Base-by-base conservation (phyloP, 306 rosid species). In the Cucumis cinereus region DNA sequence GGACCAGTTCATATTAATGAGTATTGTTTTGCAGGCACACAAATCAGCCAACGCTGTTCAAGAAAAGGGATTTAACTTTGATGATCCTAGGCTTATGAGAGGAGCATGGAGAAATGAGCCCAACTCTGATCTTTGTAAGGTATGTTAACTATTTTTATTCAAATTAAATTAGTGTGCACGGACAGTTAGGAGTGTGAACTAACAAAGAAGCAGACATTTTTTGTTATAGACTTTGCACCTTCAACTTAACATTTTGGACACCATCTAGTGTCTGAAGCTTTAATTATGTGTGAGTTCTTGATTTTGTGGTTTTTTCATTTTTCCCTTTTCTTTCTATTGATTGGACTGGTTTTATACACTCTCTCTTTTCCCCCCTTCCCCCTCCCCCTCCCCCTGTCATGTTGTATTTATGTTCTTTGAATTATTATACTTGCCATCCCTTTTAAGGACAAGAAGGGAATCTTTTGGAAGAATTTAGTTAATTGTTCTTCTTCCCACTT, bases 61-160 rank as follows among this genome's bases (percentile, higher is more conserved):
- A n/a, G 99, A 95, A 80, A 92, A 70, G 85, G 97, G 99, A 53
- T 92, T 92, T 81, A 95, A 95, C 81, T 95, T 95, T 70, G 93
- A 89, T 79, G 99, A 95, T 82, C 71, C 83, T 19, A 84, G 96
- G 87, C 85, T 95, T 71, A 90, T 92, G 96, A 86, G 91, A 61
- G 98, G 99, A 82, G 99, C 91, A 79, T 95, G 99, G 97, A 95
- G 92, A 83, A 95, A 89, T 78, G 99, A 95, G 84, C 90, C 98
- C 75, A 87, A 92, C 86, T 87, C 97, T 28, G 99, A 95, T 87
- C 77, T 82, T 66, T 95, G 97, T 88, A 92, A 81, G 91, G 98
- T 95, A 82, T 62, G 55, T 61, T 76, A 50, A 52, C 59, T 43
- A 50, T 49, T 77, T 63, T 61, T 17, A 61, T 43, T 49, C 36